A percentile compares a stretch with the other conserved stretches of the same genome.
phyloP scores from a whole-genome alignment of 495 filamentous ascomycete species.

The Neurospora sp. region DNA sequence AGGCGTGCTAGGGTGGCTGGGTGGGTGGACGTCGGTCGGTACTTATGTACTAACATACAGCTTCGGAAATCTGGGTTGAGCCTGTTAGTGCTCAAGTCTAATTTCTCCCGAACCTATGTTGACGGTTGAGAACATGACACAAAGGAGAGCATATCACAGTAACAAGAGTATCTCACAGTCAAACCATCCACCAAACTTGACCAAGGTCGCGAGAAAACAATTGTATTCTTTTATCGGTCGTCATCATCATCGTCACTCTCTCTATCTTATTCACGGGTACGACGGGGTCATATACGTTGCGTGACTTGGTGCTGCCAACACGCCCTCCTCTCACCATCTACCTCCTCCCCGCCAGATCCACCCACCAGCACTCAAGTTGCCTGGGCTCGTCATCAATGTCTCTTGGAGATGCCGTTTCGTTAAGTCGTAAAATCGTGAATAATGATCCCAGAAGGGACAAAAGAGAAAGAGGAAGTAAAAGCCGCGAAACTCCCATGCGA shows the following conservation, averaged over 20 bases:
- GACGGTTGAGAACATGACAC: not conserved
- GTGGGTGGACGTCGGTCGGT: not conserved
- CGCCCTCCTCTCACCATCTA: not conserved
- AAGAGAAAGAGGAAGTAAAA: not conserved
- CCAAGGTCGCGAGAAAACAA: not conserved
- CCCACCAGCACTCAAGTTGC: not conserved
- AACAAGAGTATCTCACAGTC: not conserved
- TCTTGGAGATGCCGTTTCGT: not conserved
- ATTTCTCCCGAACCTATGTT: too few species aligned
- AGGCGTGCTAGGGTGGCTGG: not conserved
- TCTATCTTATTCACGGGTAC: constrained; percentile 38
- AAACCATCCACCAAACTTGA: not conserved
- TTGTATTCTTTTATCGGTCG: not conserved
- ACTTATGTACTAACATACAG: not conserved
- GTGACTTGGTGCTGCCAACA: not conserved
- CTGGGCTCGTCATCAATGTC: not conserved
- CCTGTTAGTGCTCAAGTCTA: not conserved
- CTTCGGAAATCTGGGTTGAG: not conserved
- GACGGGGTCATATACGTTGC: constrained; percentile 37
- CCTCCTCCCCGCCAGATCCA: not conserved
- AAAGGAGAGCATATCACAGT: not conserved
- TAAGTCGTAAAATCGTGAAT: not conserved
- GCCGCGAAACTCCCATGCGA: not conserved
- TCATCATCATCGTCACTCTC: not conserved
- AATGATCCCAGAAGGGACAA: not conserved